These are phyloP conservation scores for Durio zibethinus DNA, from an alignment of 345 rosid genomes.

Conservation along the genomic window DNA sequence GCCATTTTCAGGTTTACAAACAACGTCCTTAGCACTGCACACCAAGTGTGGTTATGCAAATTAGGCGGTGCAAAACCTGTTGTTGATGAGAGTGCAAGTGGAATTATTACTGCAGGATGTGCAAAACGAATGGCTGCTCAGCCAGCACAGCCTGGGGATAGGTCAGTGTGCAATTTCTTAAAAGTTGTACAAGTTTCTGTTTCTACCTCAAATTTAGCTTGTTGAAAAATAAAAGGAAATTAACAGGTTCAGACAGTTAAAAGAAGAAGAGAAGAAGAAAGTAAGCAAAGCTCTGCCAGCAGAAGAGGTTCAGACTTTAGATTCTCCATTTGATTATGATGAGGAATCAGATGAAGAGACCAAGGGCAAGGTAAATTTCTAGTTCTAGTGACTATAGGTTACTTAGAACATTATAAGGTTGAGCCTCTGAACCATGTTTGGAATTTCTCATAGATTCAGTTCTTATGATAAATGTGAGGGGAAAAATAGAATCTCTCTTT, in stretches of 20 bases:
- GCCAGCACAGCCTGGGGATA: conserved; percentile 63
- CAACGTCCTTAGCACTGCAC: conserved; percentile 92
- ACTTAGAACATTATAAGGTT: not conserved
- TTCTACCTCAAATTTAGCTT: conserved; percentile 6
- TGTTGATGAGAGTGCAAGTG: conserved; percentile 71
- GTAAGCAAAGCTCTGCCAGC: conserved; percentile 50
- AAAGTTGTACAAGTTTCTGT: not conserved
- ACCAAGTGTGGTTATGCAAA: conserved; percentile 94
- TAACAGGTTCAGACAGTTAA: conserved; percentile 72
- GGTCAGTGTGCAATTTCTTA: conserved; percentile 35
- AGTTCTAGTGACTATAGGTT: not conserved
- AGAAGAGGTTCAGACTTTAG: conserved; percentile 41
- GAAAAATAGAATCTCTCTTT: not conserved
- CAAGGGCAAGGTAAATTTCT: conserved; percentile 42
- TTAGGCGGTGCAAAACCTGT: conserved; percentile 91
- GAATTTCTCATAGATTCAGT: not conserved
- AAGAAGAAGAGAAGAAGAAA: conserved; percentile 65
- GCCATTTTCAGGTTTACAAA: conserved; percentile 73
- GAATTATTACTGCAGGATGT: conserved; percentile 89
- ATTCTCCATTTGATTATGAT: conserved; percentile 56
- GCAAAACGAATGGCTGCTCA: conserved; percentile 84
- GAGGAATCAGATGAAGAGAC: conserved; percentile 57
- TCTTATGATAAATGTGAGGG: not conserved
- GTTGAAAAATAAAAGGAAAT: conserved; percentile 18
- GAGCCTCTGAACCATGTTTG: not conserved